Conservation (phyloP, 768 basidiomycete species). For the Phaeolepiota aurea region DNA sequence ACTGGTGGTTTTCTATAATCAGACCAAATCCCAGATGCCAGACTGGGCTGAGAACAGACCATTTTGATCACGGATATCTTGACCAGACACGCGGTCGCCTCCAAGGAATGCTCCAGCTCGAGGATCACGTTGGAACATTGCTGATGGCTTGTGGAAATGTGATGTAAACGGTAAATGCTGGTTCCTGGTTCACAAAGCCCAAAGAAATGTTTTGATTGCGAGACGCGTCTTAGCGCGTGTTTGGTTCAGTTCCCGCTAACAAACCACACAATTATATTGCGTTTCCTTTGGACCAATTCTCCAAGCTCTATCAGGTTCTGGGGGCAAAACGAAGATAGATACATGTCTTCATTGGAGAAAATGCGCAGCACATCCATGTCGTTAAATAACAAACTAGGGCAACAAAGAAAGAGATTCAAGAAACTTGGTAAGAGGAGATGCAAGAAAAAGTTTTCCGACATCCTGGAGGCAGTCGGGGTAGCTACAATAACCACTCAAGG, state of each 20-base stretch:
- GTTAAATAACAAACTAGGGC: background rate
- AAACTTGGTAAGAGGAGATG: too few species aligned
- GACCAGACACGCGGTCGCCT: conserved; percentile 88
- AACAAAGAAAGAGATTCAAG: background rate
- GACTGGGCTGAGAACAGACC: conserved; percentile 39
- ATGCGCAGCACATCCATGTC: background rate
- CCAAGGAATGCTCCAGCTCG: conserved; percentile 88
- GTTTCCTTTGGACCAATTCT: background rate
- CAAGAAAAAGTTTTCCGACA: background rate
- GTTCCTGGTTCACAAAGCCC: too few species aligned
- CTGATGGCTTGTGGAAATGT: conserved; percentile 2
- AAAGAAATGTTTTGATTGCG: background rate
- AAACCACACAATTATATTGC: too few species aligned
- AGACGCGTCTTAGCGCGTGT: conserved; percentile 2
- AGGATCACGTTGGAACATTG: conserved; percentile 88
- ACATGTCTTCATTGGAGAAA: background rate
- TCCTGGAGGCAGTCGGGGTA: too few species aligned
- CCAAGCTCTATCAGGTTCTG: too few species aligned
- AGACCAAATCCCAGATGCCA: conserved; percentile 6
- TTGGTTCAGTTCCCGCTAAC: too few species aligned
- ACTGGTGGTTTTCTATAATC: conserved; percentile 40
- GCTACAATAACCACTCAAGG: too few species aligned
- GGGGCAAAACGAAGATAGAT: background rate
- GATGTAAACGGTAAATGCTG: too few species aligned
- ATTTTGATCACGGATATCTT: conserved; percentile 96